A percentile compares a stretch with the other conserved stretches of the same genome.
Conservation (phyloP, 257 asterid species). For the Solanum tarapatanum region DNA sequence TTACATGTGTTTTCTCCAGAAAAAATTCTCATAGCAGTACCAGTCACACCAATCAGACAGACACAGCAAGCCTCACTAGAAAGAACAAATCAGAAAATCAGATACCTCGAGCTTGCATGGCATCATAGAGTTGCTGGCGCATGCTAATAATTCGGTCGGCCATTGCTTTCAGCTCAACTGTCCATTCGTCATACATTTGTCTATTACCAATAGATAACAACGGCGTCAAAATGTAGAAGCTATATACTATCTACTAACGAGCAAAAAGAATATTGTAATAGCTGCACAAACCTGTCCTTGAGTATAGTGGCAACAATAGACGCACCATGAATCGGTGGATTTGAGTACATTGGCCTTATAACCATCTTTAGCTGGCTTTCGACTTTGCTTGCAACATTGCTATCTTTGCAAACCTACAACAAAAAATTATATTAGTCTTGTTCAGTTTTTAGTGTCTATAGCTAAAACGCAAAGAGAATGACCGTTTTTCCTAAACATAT, state of each 20-base stretch:
- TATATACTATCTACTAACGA: background rate
- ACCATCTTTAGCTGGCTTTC: conserved; percentile 77
- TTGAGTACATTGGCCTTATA: conserved; percentile 83
- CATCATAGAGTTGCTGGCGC: conserved; percentile 66
- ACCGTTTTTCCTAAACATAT: background rate
- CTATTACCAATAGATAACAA: conserved; percentile 20
- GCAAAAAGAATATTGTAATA: background rate
- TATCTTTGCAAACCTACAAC: conserved; percentile 47
- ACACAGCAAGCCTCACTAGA: background rate
- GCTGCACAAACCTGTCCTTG: conserved; percentile 40
- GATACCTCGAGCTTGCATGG: conserved; percentile 51
- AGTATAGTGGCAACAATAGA: conserved; percentile 63
- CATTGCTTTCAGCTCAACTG: conserved; percentile 72
- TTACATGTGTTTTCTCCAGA: background rate
- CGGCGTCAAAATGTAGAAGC: background rate
- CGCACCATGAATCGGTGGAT: conserved; percentile 79
- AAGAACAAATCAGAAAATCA: background rate
- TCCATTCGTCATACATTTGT: conserved; percentile 58
- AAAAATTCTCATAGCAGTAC: background rate
- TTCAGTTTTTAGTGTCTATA: background rate
- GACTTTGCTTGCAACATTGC: conserved; percentile 57
- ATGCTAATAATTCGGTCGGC: conserved; percentile 79
- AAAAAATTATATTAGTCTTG: background rate
- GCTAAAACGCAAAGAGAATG: background rate
- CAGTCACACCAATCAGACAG: background rate